Evolutionary conservation across 805 yeast genomes (phyloP).

Genomic region (Candida wancherniae): DNA sequence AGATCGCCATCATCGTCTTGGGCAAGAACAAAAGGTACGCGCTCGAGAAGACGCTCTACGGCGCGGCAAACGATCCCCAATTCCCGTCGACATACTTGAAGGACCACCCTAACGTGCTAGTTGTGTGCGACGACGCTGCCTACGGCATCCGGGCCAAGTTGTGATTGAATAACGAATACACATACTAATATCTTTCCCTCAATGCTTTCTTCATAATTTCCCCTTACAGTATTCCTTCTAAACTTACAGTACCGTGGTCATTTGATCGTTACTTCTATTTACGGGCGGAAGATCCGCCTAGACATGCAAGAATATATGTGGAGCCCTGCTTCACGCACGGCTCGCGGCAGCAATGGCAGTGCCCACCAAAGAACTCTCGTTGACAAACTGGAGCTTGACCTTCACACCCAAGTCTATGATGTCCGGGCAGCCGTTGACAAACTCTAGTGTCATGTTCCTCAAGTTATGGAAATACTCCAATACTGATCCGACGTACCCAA

Average conservation of each 20-base stretch:
- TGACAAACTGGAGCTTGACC: conserved; percentile 37
- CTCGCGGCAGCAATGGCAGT: conserved; percentile 51
- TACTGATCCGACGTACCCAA: conserved; percentile 52
- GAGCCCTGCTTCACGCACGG: too few relatives aligned
- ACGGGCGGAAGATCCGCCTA: too few relatives aligned
- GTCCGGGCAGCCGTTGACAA: conserved; percentile 22
- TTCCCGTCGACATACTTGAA: conserved; percentile 50
- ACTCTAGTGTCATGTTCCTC: conserved; percentile 24
- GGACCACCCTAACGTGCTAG: conserved; percentile 40
- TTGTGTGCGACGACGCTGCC: conserved; percentile 48
- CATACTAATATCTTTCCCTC: too few relatives aligned
- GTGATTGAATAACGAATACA: too few relatives aligned
- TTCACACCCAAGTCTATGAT: conserved; percentile 22
- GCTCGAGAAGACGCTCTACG: conserved; percentile 41
- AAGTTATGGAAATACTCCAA: conserved; percentile 40
- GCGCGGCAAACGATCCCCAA: conserved; percentile 30
- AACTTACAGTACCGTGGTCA: too few relatives aligned
- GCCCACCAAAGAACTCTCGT: conserved; percentile 47
- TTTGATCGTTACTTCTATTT: too few relatives aligned
- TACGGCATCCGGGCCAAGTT: conserved; percentile 34
- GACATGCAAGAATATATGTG: too few relatives aligned
- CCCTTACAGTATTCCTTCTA: too few relatives aligned
- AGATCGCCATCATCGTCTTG: conserved; percentile 47
- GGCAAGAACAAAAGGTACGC: conserved; percentile 46
- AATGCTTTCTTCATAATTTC: too few relatives aligned